phyloP scores from a whole-genome alignment of 148 eudicot genomes.

The Chenopodium suecicum region DNA sequence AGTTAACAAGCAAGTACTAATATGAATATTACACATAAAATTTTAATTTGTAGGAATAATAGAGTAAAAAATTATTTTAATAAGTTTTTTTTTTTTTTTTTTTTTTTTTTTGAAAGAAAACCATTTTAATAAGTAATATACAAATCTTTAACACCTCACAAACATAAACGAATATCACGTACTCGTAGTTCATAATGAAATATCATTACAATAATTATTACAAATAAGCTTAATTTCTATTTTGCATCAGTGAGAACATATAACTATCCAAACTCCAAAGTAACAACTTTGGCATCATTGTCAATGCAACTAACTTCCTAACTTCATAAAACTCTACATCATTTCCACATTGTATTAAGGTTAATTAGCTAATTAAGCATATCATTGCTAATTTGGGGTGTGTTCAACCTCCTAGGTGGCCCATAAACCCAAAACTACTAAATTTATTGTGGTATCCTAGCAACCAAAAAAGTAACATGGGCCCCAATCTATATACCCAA shows the following conservation, averaged over 20 bases:
- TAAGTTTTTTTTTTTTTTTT: too few relatives aligned
- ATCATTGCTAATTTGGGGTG: background rate
- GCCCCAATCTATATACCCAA: constrained; percentile 1
- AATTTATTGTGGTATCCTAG: background rate
- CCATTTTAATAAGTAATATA: background rate
- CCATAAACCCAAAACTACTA: background rate
- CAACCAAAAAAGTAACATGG: constrained; percentile 15
- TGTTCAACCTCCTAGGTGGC: background rate
- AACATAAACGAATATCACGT: too few relatives aligned
- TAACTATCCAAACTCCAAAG: background rate
- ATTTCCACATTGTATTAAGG: background rate
- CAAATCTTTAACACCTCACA: background rate
- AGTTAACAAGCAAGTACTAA: too few relatives aligned
- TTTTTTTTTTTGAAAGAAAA: too few relatives aligned
- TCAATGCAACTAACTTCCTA: background rate
- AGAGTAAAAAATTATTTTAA: too few relatives aligned
- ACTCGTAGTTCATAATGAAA: too few relatives aligned
- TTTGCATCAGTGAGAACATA: too few relatives aligned
- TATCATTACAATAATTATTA: too few relatives aligned
- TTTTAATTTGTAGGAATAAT: too few relatives aligned
- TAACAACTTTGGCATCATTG: background rate
- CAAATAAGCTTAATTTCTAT: too few relatives aligned
- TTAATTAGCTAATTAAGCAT: background rate
- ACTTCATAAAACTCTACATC: background rate
- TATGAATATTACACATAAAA: too few relatives aligned